phyloP scores from a whole-genome alignment of 1,139 yeast genomes.

The Saccharomyces pastorianus region DNA sequence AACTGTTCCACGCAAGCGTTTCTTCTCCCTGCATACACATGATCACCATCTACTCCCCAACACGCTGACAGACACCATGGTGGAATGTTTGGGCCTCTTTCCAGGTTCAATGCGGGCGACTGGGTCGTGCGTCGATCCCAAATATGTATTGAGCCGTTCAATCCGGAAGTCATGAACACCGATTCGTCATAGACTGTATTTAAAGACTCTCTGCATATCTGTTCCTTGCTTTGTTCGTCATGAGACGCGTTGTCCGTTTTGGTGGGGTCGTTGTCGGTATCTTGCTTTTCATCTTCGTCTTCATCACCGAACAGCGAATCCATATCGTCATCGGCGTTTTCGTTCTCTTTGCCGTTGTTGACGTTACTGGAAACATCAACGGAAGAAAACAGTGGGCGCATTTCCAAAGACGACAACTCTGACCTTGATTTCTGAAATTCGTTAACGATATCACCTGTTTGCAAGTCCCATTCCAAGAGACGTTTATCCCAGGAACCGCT shows the following conservation, averaged over 20 bases:
- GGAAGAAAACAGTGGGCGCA: slow-evolving; percentile 63
- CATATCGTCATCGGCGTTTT: slow-evolving; percentile 51
- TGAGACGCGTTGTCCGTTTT: neutral
- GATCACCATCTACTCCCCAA: slow-evolving; percentile 82
- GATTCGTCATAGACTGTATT: slow-evolving; percentile 38
- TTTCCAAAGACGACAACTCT: slow-evolving; percentile 70
- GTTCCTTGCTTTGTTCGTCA: slow-evolving; percentile 16
- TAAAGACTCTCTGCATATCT: slow-evolving; percentile 23
- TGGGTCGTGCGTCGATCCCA: slow-evolving; percentile 67
- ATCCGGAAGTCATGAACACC: slow-evolving; percentile 69
- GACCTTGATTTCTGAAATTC: slow-evolving; percentile 54
- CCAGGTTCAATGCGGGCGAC: slow-evolving; percentile 44
- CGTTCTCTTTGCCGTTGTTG: slow-evolving; percentile 5
- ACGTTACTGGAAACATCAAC: slow-evolving; percentile 23
- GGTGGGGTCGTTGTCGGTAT: slow-evolving; percentile 4
- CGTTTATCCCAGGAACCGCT: slow-evolving; percentile 91
- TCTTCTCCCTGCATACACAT: slow-evolving; percentile 77
- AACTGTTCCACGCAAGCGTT: slow-evolving; percentile 84
- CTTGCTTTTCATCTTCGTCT: slow-evolving; percentile 44
- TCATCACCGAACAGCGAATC: slow-evolving; percentile 78
- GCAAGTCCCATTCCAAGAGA: slow-evolving; percentile 78
- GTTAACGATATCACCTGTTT: slow-evolving; percentile 49
- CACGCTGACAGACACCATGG: slow-evolving; percentile 93
- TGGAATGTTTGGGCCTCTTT: slow-evolving; percentile 61
- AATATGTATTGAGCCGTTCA: slow-evolving; percentile 73